phyloP scores from a whole-genome alignment of 78 protist genomes.

The Emiliania huxleyi region DNA sequence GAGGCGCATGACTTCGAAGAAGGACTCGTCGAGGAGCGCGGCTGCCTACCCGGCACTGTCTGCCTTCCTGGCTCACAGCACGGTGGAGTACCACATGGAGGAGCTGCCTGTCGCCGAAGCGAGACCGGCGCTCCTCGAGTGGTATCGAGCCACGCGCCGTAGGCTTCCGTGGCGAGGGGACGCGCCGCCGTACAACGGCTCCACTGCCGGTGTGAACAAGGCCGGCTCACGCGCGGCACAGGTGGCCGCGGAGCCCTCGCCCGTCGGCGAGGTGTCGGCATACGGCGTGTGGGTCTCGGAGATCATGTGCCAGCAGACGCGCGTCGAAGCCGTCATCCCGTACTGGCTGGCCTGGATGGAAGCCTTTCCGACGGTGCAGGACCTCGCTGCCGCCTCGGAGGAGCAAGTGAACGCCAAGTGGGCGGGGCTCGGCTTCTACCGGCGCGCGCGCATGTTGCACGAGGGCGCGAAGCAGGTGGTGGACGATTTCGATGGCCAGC shows the following conservation, averaged over 20 bases:
- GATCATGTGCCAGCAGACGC: constrained; percentile 88
- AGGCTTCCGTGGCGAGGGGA: constrained; percentile 35
- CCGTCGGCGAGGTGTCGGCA: background rate
- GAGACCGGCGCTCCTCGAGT: background rate
- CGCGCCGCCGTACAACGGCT: constrained; percentile 16
- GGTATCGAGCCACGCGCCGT: background rate
- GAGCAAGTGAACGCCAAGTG: constrained; percentile 61
- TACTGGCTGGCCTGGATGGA: constrained; percentile 16
- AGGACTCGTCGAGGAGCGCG: too few species aligned
- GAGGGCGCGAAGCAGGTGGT: constrained; percentile 63
- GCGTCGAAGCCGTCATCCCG: constrained; percentile 28
- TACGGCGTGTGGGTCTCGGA: constrained; percentile 84
- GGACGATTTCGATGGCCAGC: background rate
- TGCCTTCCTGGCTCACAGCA: background rate
- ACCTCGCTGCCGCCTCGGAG: constrained; percentile 55
- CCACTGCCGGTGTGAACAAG: background rate
- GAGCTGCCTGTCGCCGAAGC: background rate
- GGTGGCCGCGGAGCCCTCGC: background rate
- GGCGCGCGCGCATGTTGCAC: constrained; percentile 72
- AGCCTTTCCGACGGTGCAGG: constrained; percentile 72
- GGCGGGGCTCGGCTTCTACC: constrained; percentile 86
- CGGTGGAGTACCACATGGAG: background rate
- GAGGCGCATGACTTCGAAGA: too few species aligned
- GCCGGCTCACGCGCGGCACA: background rate
- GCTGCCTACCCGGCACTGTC: background rate